Evolutionary conservation across 2,329 filamentous ascomycete species (phyloP), one percentile per base, ranked within the genome.

Genomic region (Colletotrichum sansevieriae): DNA sequence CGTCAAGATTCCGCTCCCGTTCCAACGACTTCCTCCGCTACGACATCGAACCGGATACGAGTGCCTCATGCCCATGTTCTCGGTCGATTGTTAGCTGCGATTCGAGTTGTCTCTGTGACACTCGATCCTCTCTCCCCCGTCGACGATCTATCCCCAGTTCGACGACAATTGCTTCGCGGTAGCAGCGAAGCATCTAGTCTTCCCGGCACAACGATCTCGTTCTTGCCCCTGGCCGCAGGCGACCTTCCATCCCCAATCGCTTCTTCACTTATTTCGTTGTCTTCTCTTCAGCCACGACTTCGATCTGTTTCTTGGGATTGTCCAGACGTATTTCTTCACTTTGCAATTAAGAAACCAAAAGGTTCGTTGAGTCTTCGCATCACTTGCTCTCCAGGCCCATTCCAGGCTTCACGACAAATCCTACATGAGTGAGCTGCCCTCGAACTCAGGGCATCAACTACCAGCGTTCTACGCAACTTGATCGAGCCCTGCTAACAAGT

Each of bases 221-320:
- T 74, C 78, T 75, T 76, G 77, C 74, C 74, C 25, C 74, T 77
- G 85, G 86, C 82, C 85, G 85, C 86, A 84, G 86, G 86, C 86
- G 85, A 85, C 86, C 85, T 84, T 80, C 74, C 74, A 75, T 83
- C 80, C 75, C 75, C 78, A 77, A 77, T 77, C 76, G 76, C 78
- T 79, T 76, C 77, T 79, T 75, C 49, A 39, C 49, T 35, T 15
- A 22, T 71, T 71, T 73, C 74, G 68, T 54, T 71, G 65, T 72
- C n/a, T n/a, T 67, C 55, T 15, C 51, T 51, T 49, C 15, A 13
- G 22, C 33, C 6, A 44, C 5, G 18, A 70, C 59, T 72, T 74
- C 73, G 71, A 58, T 52, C 58, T 22, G 25, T 46, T 44, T 37
- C 54, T 37, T 25, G 46, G 54, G 41, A 37, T 41, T 41, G 35